Conservation (phyloP, 1,139 yeast genomes). For the Spathaspora sp. region DNA sequence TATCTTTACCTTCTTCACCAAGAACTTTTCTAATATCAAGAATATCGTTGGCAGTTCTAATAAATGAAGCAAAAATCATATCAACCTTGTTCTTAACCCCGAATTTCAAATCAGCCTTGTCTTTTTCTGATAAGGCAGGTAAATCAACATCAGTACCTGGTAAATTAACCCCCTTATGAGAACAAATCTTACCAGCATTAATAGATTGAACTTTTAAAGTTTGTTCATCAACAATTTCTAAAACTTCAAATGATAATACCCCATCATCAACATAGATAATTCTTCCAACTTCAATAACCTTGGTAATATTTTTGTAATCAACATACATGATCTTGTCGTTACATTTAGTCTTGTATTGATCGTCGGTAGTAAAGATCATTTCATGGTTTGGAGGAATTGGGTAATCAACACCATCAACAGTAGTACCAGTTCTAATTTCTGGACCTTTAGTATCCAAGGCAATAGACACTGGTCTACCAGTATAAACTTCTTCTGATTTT, state of each 20-base stretch:
- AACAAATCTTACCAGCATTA: slow-evolving; percentile 92
- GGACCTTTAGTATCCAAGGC: slow-evolving; percentile 99
- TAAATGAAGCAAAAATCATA: slow-evolving; percentile 98
- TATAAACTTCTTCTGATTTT: slow-evolving; percentile 84
- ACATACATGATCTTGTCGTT: slow-evolving; percentile 82
- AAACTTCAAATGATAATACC: slow-evolving; percentile 91
- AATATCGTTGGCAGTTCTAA: slow-evolving; percentile 92
- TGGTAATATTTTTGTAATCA: slow-evolving; percentile 95
- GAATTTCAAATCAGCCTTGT: slow-evolving; percentile 82
- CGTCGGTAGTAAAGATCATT: slow-evolving; percentile 92
- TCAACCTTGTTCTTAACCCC: slow-evolving; percentile 98
- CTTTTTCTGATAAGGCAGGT: slow-evolving; percentile 97
- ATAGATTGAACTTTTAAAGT: slow-evolving; percentile 85
- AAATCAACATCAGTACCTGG: slow-evolving; percentile 99
- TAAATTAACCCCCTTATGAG: slow-evolving; percentile 98
- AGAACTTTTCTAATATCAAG: slow-evolving; percentile 86
- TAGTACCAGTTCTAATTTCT: slow-evolving; percentile 98
- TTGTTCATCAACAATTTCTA: slow-evolving; percentile 72
- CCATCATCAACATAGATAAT: slow-evolving; percentile 96
- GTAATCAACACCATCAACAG: slow-evolving; percentile 73
- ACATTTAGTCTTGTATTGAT: slow-evolving; percentile 65
- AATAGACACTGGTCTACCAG: slow-evolving; percentile 96
- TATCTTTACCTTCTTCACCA: slow-evolving; percentile 95
- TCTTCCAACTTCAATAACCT: slow-evolving; percentile 84
- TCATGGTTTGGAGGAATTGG: slow-evolving; percentile 85